A percentile compares a stretch with the other conserved stretches of the same genome.
phyloP scores from a whole-genome alignment of 192 early-diverging fungal genomes.

The Mortierella claussenii region DNA sequence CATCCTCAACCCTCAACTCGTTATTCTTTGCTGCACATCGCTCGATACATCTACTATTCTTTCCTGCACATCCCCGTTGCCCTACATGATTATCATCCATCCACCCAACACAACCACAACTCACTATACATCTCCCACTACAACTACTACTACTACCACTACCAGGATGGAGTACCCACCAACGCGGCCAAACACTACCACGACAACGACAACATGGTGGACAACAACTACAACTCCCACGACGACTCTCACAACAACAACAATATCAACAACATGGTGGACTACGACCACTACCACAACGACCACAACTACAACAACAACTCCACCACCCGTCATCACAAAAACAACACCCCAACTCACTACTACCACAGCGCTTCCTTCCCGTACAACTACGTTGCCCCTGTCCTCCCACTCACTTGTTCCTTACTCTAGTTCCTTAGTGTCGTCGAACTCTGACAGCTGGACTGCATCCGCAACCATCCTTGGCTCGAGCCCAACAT shows the following conservation, averaged over 20 bases:
- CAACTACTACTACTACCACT: slow-evolving; percentile 7
- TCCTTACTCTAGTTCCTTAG: background rate
- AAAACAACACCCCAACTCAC: background rate
- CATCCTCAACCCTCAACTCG: background rate
- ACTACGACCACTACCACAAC: background rate
- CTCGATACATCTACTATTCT: background rate
- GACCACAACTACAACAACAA: background rate
- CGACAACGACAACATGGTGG: background rate
- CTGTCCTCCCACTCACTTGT: background rate
- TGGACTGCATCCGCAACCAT: background rate
- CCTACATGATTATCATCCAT: background rate
- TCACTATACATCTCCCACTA: background rate
- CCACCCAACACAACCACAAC: slow-evolving; percentile 8
- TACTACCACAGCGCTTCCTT: background rate
- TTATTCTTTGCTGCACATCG: background rate
- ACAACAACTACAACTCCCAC: background rate
- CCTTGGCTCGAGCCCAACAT: background rate
- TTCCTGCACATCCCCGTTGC: background rate
- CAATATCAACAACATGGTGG: background rate
- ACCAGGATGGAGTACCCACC: background rate
- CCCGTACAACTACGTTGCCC: background rate
- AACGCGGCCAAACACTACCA: background rate
- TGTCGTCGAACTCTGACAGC: background rate
- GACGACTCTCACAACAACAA: background rate
- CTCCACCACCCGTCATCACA: background rate